Base-by-base conservation (phyloP, 1,284 basidiomycete genomes). In the Ganoderma resinaceum region DNA sequence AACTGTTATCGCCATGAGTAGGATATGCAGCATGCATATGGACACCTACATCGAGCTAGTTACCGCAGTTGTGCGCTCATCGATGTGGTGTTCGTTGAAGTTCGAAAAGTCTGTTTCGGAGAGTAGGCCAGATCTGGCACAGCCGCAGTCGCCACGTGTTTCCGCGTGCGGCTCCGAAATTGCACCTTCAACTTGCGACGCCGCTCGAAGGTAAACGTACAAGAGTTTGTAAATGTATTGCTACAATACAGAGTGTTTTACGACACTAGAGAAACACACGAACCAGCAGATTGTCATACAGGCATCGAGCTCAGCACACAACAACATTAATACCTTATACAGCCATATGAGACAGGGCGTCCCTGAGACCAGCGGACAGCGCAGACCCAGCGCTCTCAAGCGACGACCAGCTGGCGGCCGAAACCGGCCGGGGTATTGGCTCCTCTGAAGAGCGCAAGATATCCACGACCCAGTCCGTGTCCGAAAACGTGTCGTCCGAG, bases 361-460 rank as follows among this genome's bases (percentile, higher is more conserved):
- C 53, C 5, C 29, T 37, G 26, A 64, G 37, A 29, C 37, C 40
- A 2, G n/a, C n/a, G 31, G 52, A 42, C 14, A 38, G 35, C 29
- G 40, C 23, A 12, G 29, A 62, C 16, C 37, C 59, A n/a, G 67
- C 38, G 20, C 65, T 72, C 3, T 46, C 68, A 8, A 58, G 65
- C 0, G 68, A 72, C 7, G 70, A 72, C 68, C 46, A 66, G 60
- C 71, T 72, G 26, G 68, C 62, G 8, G 60, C 67, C 4, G 71
- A 72, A 3, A 42, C 55, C 0, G 71, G 65, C 2, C 61, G 62
- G 3, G 66, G 42, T 5, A 64, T 6, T 0, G 40, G 62, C 18
- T 66, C 66, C 18, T 38, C 43, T 3, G 64, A 57, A 26, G 65
- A 68, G 38, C 20, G 55, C 14, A 53, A 40, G 16, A 14, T 9